A percentile compares a stretch with the other conserved stretches of the same genome.
phyloP scores from a whole-genome alignment of 2,329 filamentous ascomycete genomes.

The Ustulina deusta region DNA sequence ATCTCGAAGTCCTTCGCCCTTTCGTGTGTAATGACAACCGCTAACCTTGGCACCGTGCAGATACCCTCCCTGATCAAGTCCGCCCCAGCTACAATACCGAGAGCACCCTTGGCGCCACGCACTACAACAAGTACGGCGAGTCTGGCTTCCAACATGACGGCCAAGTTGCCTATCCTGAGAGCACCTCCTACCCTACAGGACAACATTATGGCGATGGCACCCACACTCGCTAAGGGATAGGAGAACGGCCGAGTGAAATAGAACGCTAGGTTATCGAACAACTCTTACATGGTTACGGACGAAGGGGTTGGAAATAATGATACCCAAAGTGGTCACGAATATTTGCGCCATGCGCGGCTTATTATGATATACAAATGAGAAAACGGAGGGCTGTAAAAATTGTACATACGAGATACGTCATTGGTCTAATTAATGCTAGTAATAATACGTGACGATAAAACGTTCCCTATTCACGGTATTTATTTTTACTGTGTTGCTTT shows the following conservation, averaged over 20 bases:
- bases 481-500: neutral
- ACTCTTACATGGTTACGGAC: neutral
- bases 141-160: conserved; percentile 48
- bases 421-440: conserved; percentile 19
- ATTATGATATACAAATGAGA: conserved; percentile 11
- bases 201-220: conserved; percentile 41
- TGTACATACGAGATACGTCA: conserved; percentile 19
- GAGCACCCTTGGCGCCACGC: conserved; percentile 49
- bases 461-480: neutral
- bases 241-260: neutral
- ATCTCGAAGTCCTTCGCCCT: neutral
- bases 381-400: conserved; percentile 2
- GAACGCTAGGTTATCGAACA: neutral
- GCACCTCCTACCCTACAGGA: conserved; percentile 26
- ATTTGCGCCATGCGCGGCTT: neutral
- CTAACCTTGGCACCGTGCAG: conserved; percentile 19
- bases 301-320: conserved; percentile 9
- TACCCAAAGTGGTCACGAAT: neutral
- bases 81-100: conserved; percentile 55
- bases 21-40: neutral
- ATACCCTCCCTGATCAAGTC: conserved; percentile 50
- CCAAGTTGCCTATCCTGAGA: conserved; percentile 50
- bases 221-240: conserved; percentile 21
- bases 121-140: conserved; percentile 50
- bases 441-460: conserved; percentile 2